Evolutionary conservation across 371 early-diverging fungal genomes (phyloP).

Genomic region (Nematocida parisii): DNA sequence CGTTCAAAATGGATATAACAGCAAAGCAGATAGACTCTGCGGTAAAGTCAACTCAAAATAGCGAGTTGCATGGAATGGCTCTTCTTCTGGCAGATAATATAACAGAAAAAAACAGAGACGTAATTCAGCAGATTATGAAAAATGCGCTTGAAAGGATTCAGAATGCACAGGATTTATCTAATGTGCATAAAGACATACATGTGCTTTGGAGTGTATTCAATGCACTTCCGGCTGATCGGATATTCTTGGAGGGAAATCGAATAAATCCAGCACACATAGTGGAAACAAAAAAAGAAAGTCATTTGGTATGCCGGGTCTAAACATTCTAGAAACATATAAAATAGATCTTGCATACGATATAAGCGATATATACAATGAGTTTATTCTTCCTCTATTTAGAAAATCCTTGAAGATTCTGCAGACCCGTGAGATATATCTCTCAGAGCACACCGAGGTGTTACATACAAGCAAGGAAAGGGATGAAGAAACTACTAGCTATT

Average conservation of each 20-base stretch:
- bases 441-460: not conserved
- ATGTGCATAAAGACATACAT: slow-evolving; percentile 10
- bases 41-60: not conserved
- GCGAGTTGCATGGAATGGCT: slow-evolving; percentile 32
- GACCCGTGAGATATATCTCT: slow-evolving; percentile 40
- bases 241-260: slow-evolving; percentile 28
- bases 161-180: not conserved
- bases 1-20: slow-evolving; percentile 1
- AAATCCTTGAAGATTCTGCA: slow-evolving; percentile 24
- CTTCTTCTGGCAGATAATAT: slow-evolving; percentile 8
- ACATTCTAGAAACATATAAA: not conserved
- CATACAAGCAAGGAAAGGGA: not conserved
- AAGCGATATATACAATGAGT: slow-evolving; percentile 2
- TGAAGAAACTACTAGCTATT: not conserved
- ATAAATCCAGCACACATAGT: slow-evolving; percentile 33
- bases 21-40: not conserved
- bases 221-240: not conserved
- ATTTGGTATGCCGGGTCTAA: not conserved
- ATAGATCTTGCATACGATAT: not conserved
- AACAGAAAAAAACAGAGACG: not conserved
- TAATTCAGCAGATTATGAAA: not conserved
- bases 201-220: slow-evolving; percentile 48
- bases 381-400: slow-evolving; percentile 11
- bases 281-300: slow-evolving; percentile 17
- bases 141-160: not conserved